Conservation (phyloP, 768 basidiomycete genomes). For the Tricholoma flavovirens region DNA sequence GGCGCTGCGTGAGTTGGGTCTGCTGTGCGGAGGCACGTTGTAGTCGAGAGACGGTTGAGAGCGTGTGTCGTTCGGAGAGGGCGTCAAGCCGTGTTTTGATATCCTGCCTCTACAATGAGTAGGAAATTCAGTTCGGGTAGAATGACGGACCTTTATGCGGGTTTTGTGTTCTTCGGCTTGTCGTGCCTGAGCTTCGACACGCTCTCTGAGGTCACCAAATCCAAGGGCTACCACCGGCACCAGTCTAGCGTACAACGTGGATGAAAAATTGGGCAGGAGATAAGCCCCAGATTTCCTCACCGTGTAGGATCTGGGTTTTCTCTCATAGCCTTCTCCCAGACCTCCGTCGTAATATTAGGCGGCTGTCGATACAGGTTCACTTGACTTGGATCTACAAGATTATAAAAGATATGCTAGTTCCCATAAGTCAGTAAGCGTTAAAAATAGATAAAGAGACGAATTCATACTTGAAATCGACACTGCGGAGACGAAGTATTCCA, state of each 20-base stretch:
- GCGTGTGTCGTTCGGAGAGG: constrained; percentile 55
- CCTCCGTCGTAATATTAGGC: constrained; percentile 62
- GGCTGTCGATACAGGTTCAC: constrained; percentile 68
- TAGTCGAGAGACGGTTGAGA: constrained; percentile 64
- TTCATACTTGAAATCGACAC: constrained; percentile 72
- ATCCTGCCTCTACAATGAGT: too few species aligned
- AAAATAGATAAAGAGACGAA: not conserved
- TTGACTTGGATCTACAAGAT: constrained; percentile 67
- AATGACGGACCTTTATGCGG: constrained; percentile 45
- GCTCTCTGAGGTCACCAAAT: constrained; percentile 74
- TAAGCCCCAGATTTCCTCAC: constrained; percentile 32
- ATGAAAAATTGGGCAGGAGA: not conserved
- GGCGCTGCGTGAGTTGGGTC: constrained; percentile 63
- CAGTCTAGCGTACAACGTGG: constrained; percentile 36
- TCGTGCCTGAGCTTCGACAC: constrained; percentile 68
- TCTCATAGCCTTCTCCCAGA: constrained; percentile 73
- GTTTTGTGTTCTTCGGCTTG: constrained; percentile 65
- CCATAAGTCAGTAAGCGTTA: not conserved
- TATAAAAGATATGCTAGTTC: constrained; percentile 75
- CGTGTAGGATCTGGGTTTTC: constrained; percentile 82
- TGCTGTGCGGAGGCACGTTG: constrained; percentile 58
- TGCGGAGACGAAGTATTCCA: constrained; percentile 67
- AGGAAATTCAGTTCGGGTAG: not conserved
- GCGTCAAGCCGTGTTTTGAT: constrained; percentile 56
- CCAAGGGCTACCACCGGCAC: constrained; percentile 78